Evolutionary conservation across 805 yeast species (phyloP), one percentile per base, ranked within the genome.

Genomic region (Nakazawaea anatomiae): DNA sequence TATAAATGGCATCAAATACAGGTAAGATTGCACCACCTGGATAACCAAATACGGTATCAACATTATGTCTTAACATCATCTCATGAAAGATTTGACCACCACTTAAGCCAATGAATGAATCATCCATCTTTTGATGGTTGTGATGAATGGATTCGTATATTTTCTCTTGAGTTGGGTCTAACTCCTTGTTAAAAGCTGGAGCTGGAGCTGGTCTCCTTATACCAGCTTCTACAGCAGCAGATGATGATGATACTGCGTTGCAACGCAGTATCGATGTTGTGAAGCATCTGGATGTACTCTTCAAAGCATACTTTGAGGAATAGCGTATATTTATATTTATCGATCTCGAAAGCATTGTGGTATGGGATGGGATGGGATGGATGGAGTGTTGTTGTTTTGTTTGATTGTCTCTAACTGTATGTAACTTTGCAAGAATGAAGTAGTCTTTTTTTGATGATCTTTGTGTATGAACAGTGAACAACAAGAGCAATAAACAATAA

Each of bases 1-100:
- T 87, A 76, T 86, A 88, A 60, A 94, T 94, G 58, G 98, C 98
- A 67, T 94, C 99, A 65, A 87, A 94, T 29, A 94, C 99, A 11
- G 99, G 98, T 62, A 94, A 77, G 63, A 94, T 94, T 58, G 99
- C 99, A 67, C 99, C 99, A 63, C 99, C 99, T 50, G 99, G 96
- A 73, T 94, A 94, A 42, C 99, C 99, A 67, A 92, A 94, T 45
- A 94, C 82, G 53, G 97, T 89, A 69, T 94, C 97, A 52, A 94
- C 99, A 50, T 88, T 80, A 67, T 94, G 97, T 67, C 97, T 82
- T 55, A 83, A 76, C 98, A 94, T 94, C 98, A 94, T 94, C 70
- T 92, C 98, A 69, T 92, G 97, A 75, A 94, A 94, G 55, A 94
- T 91, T 72, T 94, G 94, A 60, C 99, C 99, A 57, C 99, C 99